These are phyloP conservation scores for Tuber calosporum DNA, from an alignment of 495 filamentous ascomycete genomes.

Conservation along the genomic window DNA sequence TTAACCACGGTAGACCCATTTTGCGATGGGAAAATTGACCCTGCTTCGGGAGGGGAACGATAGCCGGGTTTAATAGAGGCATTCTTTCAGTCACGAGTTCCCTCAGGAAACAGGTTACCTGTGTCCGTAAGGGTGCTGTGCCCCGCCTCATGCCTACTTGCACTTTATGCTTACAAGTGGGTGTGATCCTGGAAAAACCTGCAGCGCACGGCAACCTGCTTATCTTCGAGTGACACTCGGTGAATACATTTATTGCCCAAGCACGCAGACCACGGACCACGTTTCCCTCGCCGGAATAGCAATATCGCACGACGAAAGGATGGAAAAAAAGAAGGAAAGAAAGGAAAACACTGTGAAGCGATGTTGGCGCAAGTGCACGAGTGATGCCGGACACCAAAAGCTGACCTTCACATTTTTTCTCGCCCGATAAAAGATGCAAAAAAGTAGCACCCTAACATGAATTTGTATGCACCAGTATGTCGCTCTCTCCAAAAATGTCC, in stretches of 20 bases:
- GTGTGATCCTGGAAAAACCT: not conserved
- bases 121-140: not conserved
- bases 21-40: not conserved
- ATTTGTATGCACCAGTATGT: not conserved
- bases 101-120: not conserved
- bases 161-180: not conserved
- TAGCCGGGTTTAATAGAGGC: not conserved
- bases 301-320: not conserved
- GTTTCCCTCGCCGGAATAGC: not conserved
- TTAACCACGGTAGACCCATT: not conserved
- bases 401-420: not conserved
- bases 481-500: not conserved
- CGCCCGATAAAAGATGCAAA: not conserved
- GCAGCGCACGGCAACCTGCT: not conserved
- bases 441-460: not conserved
- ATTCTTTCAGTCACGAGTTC: not conserved
- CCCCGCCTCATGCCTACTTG: not conserved
- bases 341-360: not conserved
- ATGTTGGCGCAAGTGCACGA: not conserved
- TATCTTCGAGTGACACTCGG: not conserved
- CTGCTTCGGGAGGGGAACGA: not conserved
- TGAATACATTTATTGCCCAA: not conserved
- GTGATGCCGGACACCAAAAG: not conserved
- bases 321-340: not conserved
- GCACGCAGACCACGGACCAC: not conserved